Evolutionary conservation across 192 early-diverging fungal species (phyloP).

Genomic region (Glomus cerebriforme): DNA sequence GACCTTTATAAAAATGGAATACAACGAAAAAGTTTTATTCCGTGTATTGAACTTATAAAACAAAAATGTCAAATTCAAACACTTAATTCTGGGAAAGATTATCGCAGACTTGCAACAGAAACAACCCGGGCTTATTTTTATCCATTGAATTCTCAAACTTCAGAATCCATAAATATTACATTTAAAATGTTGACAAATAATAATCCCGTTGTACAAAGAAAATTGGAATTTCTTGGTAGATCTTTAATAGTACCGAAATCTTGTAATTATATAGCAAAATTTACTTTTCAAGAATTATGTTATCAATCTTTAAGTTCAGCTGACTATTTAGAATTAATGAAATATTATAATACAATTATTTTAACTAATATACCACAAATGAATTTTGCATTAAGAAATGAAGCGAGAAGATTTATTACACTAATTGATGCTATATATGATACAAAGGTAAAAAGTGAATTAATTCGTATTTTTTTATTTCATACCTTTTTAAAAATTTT

Average conservation of each 20-base stretch:
- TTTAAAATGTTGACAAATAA: slow-evolving; percentile 41
- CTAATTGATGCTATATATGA: slow-evolving; percentile 94
- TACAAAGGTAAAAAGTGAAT: slow-evolving; percentile 38
- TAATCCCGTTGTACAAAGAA: slow-evolving; percentile 41
- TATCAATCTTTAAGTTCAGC: slow-evolving; percentile 70
- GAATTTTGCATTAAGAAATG: slow-evolving; percentile 62
- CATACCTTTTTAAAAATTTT: neutral
- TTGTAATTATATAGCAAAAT: slow-evolving; percentile 67
- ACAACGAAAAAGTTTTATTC: slow-evolving; percentile 89
- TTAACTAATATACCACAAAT: slow-evolving; percentile 77
- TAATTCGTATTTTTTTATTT: neutral
- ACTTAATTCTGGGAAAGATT: slow-evolving; percentile 90
- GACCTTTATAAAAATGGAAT: slow-evolving; percentile 97
- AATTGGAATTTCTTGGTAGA: slow-evolving; percentile 76
- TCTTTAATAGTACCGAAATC: slow-evolving; percentile 66
- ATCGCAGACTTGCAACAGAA: slow-evolving; percentile 68
- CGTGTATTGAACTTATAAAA: slow-evolving; percentile 87
- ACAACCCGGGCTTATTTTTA: slow-evolving; percentile 69
- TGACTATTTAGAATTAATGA: slow-evolving; percentile 87
- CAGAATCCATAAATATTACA: slow-evolving; percentile 48
- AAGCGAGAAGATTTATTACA: slow-evolving; percentile 92
- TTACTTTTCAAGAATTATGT: slow-evolving; percentile 72
- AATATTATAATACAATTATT: slow-evolving; percentile 72
- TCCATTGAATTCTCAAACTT: slow-evolving; percentile 59
- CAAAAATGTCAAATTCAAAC: slow-evolving; percentile 76